These are phyloP conservation scores for Ceratocystiopsis brevicomis DNA, from an alignment of 2,329 filamentous ascomycete genomes.

Conservation along the genomic window DNA sequence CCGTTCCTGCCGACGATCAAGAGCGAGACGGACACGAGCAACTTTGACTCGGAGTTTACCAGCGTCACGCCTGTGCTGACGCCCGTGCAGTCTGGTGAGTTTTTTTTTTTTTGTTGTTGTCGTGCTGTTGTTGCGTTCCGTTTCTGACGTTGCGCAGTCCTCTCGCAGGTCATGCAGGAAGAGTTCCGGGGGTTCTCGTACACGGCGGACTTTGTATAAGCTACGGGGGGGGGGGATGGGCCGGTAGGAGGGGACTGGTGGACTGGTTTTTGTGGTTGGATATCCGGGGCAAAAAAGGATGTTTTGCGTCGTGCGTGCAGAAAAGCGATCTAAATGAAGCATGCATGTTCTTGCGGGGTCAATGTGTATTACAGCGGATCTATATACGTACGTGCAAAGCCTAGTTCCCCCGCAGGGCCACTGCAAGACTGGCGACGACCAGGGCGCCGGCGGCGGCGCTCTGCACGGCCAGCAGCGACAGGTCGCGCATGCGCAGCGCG, in stretches of 20 bases:
- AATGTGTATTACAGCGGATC: too few species aligned
- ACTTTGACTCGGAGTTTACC: constrained; percentile 97
- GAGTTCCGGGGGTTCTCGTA: constrained; percentile 99
- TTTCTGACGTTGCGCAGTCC: too few species aligned
- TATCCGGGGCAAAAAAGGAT: too few species aligned
- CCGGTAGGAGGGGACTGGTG: not conserved
- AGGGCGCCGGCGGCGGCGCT: constrained; percentile 44
- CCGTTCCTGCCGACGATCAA: constrained; percentile 84
- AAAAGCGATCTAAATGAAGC: too few species aligned
- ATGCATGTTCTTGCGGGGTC: too few species aligned
- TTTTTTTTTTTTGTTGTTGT: constrained; percentile 13
- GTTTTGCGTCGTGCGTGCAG: too few species aligned
- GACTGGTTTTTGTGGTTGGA: not conserved
- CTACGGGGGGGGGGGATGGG: not conserved
- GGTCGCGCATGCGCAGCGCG: constrained; percentile 46
- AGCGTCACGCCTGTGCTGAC: constrained; percentile 95
- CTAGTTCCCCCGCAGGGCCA: not conserved
- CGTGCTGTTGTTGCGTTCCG: too few species aligned
- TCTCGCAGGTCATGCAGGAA: constrained; percentile 98
- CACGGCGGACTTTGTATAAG: constrained; percentile 68
- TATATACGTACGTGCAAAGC: too few species aligned
- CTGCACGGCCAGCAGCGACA: constrained; percentile 51
- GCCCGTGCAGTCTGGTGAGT: constrained; percentile 83
- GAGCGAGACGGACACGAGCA: constrained; percentile 93
- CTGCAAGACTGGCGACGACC: constrained; percentile 2